Conservation (phyloP, 1,139 yeast genomes). For the Torulaspora pretoriensis region DNA sequence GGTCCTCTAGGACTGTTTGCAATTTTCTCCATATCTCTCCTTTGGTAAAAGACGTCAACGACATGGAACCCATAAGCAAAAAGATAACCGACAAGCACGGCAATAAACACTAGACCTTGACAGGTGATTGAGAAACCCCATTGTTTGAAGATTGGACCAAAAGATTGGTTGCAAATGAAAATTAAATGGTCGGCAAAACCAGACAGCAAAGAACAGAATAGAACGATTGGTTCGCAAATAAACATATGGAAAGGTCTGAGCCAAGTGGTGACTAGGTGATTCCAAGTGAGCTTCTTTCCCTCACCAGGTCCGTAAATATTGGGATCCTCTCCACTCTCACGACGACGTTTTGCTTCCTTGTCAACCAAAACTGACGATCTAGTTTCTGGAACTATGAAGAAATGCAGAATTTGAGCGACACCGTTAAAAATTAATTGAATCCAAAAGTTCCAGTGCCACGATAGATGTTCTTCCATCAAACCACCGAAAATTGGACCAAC, state of each 20-base stretch:
- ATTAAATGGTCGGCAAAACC: constrained; percentile 11
- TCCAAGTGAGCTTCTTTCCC: constrained; percentile 1
- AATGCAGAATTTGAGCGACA: constrained; percentile 7
- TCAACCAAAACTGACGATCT: constrained; percentile 7
- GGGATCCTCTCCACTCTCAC: constrained; percentile 9
- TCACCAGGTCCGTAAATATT: constrained; percentile 6
- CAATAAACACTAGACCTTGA: constrained; percentile 8
- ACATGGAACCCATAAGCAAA: constrained; percentile 6
- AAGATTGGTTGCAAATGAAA: constrained; percentile 10
- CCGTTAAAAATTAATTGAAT: constrained; percentile 12
- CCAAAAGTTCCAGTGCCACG: constrained; percentile 13
- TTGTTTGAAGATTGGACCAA: constrained; percentile 9
- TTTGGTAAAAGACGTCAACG: constrained; percentile 2
- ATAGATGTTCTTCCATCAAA: constrained; percentile 9
- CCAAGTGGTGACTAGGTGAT: constrained; percentile 6
- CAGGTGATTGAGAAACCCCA: constrained; percentile 8
- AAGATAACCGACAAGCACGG: constrained; percentile 7
- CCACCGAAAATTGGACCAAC: constrained; percentile 10
- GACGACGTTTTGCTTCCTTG: constrained; percentile 9
- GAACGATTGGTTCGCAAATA: constrained; percentile 8
- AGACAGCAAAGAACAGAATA: constrained; percentile 8
- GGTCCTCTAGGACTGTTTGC: constrained; percentile 8
- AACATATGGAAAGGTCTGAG: constrained; percentile 10
- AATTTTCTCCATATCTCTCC: constrained; percentile 1
- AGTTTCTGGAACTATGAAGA: constrained; percentile 8